phyloP scores from a whole-genome alignment of 345 rosid species.

The Boechera divaricarpa region DNA sequence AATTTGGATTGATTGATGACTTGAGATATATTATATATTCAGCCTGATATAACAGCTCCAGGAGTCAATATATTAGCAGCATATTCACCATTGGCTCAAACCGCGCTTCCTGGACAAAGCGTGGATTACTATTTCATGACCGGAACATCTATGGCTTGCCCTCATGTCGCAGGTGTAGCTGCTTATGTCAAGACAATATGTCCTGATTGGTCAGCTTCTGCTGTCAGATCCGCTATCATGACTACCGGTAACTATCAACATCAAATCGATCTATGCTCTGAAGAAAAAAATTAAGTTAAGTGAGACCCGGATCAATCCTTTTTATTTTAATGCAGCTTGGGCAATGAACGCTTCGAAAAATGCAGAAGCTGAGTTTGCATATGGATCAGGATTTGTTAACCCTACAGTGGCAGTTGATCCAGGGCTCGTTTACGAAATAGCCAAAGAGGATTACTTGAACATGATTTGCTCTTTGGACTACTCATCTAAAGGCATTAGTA shows the following conservation, averaged over 20 bases:
- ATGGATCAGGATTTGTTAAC: constrained; percentile 55
- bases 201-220: constrained; percentile 58
- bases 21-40: constrained; percentile 29
- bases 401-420: constrained; percentile 48
- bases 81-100: constrained; percentile 35
- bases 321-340: constrained; percentile 37
- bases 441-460: constrained; percentile 45
- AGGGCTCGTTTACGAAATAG: constrained; percentile 52
- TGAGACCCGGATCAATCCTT: neutral
- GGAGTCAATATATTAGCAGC: constrained; percentile 55
- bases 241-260: constrained; percentile 58
- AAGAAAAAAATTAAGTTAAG: neutral
- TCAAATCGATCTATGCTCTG: neutral
- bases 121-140: constrained; percentile 46
- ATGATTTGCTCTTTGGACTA: constrained; percentile 51
- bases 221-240: constrained; percentile 76
- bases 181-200: constrained; percentile 51
- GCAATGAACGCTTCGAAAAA: constrained; percentile 44
- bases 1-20: neutral
- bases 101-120: constrained; percentile 32
- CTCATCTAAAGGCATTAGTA: constrained; percentile 16
- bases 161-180: constrained; percentile 72
- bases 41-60: constrained; percentile 57
- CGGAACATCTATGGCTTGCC: constrained; percentile 80
- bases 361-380: constrained; percentile 51